Conservation (phyloP, 148 eudicot genomes). For the Vaccinium corymbosum region DNA sequence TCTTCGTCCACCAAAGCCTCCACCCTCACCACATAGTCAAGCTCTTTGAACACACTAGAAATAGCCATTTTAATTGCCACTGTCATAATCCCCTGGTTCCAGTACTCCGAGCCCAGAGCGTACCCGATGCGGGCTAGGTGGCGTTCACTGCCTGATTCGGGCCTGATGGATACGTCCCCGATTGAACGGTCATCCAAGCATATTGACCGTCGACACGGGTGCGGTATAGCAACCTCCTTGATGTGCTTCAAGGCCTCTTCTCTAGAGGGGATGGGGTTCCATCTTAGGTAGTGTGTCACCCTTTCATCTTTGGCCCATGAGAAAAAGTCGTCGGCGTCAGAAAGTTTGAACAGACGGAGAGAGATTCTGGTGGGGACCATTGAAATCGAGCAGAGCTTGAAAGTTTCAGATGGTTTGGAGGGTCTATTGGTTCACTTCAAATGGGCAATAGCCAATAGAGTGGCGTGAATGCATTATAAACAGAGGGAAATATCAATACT, state of each 20-base stretch:
- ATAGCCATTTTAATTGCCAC: slow-evolving; percentile 40
- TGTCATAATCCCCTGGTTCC: slow-evolving; percentile 55
- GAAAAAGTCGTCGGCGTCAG: slow-evolving; percentile 53
- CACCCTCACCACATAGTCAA: slow-evolving; percentile 42
- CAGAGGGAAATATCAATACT: too few species aligned
- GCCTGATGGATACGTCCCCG: slow-evolving; percentile 42
- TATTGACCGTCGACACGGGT: slow-evolving; percentile 57
- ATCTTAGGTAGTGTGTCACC: slow-evolving; percentile 42
- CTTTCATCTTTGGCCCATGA: slow-evolving; percentile 54
- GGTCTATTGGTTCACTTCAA: not conserved
- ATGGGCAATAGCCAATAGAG: not conserved
- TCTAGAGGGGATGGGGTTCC: slow-evolving; percentile 36
- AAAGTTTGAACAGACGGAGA: slow-evolving; percentile 44
- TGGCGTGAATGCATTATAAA: not conserved
- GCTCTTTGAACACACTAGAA: slow-evolving; percentile 34
- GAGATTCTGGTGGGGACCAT: slow-evolving; percentile 26
- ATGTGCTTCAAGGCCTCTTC: slow-evolving; percentile 42
- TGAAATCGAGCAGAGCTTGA: not conserved
- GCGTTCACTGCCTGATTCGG: slow-evolving; percentile 27
- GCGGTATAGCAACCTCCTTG: slow-evolving; percentile 47
- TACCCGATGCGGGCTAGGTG: slow-evolving; percentile 48
- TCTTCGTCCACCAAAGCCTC: slow-evolving; percentile 54
- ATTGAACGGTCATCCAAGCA: slow-evolving; percentile 46
- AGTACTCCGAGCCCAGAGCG: slow-evolving; percentile 37
- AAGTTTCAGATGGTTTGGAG: not conserved